These are phyloP conservation scores for Mycena metata DNA, from an alignment of 768 basidiomycete genomes.

Conservation along the genomic window DNA sequence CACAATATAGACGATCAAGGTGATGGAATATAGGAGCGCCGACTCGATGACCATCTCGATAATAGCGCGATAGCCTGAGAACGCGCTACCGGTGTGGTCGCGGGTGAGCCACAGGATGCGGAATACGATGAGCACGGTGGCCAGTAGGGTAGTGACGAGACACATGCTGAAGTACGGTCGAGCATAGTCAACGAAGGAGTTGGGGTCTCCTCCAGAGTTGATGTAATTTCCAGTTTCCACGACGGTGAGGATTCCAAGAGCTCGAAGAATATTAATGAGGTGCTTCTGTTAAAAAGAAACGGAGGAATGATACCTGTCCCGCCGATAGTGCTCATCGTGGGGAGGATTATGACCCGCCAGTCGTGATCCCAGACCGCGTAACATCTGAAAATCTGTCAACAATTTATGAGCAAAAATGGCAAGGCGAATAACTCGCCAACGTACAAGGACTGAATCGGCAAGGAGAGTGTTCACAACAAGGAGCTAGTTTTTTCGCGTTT, in stretches of 20 bases:
- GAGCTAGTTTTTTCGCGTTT: neutral
- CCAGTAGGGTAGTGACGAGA: slow-evolving; percentile 32
- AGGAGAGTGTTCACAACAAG: slow-evolving; percentile 33
- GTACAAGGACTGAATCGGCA: slow-evolving; percentile 33
- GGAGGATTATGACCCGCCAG: slow-evolving; percentile 32
- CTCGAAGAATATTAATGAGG: neutral
- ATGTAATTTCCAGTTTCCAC: slow-evolving; percentile 18
- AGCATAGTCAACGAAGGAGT: slow-evolving; percentile 33
- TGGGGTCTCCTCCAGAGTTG: slow-evolving; percentile 26
- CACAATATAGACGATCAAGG: slow-evolving; percentile 25
- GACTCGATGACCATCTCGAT: slow-evolving; percentile 30
- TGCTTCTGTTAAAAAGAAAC: neutral
- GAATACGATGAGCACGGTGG: slow-evolving; percentile 33
- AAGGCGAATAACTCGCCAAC: no score
- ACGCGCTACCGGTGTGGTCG: slow-evolving; percentile 22
- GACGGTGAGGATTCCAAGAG: slow-evolving; percentile 28
- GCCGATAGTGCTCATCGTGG: slow-evolving; percentile 32
- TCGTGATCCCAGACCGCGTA: slow-evolving; percentile 45
- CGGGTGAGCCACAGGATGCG: slow-evolving; percentile 35
- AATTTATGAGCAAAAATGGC: neutral
- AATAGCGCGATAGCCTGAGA: slow-evolving; percentile 30
- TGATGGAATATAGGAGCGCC: slow-evolving; percentile 25
- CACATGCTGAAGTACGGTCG: slow-evolving; percentile 32
- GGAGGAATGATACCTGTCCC: slow-evolving; percentile 19
- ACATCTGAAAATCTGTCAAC: slow-evolving; percentile 50